These are phyloP conservation scores for Komagataea norvegica DNA, from an alignment of 1,139 yeast genomes.

Conservation along the genomic window DNA sequence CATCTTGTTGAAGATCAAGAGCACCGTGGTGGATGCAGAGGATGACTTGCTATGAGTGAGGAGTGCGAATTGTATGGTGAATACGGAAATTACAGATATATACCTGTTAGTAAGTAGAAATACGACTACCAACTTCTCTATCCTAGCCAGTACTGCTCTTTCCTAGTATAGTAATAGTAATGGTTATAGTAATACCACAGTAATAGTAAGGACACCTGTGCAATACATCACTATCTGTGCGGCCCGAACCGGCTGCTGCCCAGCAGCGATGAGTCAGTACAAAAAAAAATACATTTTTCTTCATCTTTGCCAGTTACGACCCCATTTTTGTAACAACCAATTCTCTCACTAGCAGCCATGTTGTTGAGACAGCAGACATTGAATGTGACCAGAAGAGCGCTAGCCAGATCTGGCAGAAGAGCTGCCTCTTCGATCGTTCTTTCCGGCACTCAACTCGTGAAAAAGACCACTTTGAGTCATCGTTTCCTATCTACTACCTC, in stretches of 20 bases:
- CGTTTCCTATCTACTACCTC: conserved; percentile 22
- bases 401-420: conserved; percentile 19
- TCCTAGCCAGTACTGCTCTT: too few species aligned
- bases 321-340: neutral
- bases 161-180: too few species aligned
- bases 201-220: too few species aligned
- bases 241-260: neutral
- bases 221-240: neutral
- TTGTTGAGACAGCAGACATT: conserved; percentile 25
- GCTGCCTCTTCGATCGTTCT: conserved; percentile 12
- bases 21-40: conserved; percentile 64
- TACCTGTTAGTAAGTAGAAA: too few species aligned
- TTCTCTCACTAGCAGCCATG: conserved; percentile 8
- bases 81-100: too few species aligned
- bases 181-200: too few species aligned
- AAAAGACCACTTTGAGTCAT: conserved; percentile 2
- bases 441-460: conserved; percentile 14
- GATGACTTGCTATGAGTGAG: conserved; percentile 42
- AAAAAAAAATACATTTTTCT: too few species aligned
- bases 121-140: too few species aligned
- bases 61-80: too few species aligned
- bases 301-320: too few species aligned
- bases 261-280: conserved; percentile 5
- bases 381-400: conserved; percentile 22
- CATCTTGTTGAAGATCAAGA: conserved; percentile 76